phyloP scores from a whole-genome alignment of 116 monocot species.

The Phalaenopsis hybrid region DNA sequence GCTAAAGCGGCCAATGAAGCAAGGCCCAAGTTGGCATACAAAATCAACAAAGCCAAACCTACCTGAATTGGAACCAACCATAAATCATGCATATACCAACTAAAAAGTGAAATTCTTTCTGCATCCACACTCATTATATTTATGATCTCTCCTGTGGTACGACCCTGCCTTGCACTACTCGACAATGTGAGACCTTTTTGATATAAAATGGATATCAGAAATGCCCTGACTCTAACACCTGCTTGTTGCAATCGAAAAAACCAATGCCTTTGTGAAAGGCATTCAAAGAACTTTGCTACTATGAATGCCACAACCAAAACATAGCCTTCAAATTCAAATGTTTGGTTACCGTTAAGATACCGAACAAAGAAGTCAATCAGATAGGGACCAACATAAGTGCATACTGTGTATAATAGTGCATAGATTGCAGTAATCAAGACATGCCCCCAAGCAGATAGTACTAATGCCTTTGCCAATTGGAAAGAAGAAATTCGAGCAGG shows the following conservation, averaged over 20 bases:
- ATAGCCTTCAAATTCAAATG: constrained; percentile 21
- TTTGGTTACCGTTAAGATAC: constrained; percentile 27
- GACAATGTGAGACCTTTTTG: constrained; percentile 39
- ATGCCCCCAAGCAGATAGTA: constrained; percentile 17
- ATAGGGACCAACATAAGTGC: constrained; percentile 40
- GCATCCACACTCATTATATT: constrained; percentile 58
- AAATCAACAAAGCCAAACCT: constrained; percentile 26
- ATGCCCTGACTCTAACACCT: constrained; percentile 22
- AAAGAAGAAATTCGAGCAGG: constrained; percentile 16
- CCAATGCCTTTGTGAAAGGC: constrained; percentile 31
- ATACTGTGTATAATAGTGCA: constrained; percentile 16
- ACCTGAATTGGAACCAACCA: constrained; percentile 39
- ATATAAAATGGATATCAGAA: constrained; percentile 43
- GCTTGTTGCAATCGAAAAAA: constrained; percentile 31
- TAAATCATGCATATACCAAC: constrained; percentile 39
- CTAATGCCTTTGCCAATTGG: constrained; percentile 27
- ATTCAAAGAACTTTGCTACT: constrained; percentile 26
- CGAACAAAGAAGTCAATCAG: constrained; percentile 42
- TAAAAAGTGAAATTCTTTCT: constrained; percentile 23
- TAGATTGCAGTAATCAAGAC: constrained; percentile 23
- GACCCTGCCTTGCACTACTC: constrained; percentile 28
- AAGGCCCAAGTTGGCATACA: constrained; percentile 32
- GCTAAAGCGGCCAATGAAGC: constrained; percentile 40
- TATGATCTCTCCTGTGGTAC: constrained; percentile 43
- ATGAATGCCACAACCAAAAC: constrained; percentile 36